Conservation (phyloP, 192 early-diverging fungal species). For the Spinellus fusiger region DNA sequence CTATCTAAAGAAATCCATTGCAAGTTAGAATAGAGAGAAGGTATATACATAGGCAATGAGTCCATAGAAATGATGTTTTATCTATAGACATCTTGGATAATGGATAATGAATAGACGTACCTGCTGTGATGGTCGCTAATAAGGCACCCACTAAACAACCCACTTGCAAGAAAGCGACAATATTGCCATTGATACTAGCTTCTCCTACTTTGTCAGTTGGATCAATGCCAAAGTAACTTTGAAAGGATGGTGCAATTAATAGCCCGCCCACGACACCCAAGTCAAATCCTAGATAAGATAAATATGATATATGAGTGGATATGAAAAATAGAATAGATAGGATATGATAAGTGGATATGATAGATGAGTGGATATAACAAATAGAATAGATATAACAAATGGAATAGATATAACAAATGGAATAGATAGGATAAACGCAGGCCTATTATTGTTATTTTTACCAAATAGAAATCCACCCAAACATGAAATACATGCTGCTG, state of each 20-base stretch:
- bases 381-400: too few species aligned
- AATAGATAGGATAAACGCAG: background rate
- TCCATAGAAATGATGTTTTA: too few species aligned
- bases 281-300: slow-evolving; percentile 5
- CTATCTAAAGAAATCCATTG: slow-evolving; percentile 28
- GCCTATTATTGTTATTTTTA: background rate
- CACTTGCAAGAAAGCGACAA: slow-evolving; percentile 12
- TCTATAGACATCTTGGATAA: too few species aligned
- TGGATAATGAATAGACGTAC: background rate
- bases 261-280: slow-evolving; percentile 14
- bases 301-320: background rate
- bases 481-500: slow-evolving; percentile 2
- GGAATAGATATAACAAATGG: background rate
- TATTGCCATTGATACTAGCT: slow-evolving; percentile 11
- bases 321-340: background rate
- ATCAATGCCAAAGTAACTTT: slow-evolving; percentile 17
- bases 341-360: background rate
- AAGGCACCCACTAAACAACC: slow-evolving; percentile 27
- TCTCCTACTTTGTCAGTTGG: slow-evolving; percentile 11
- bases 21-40: background rate
- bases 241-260: slow-evolving; percentile 11
- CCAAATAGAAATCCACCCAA: slow-evolving; percentile 11
- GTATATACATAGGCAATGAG: too few species aligned
- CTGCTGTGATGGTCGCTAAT: slow-evolving; percentile 14
- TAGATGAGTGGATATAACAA: background rate